Conservation (phyloP, 31 red algal species). For the Bonnemaisonia californica region DNA sequence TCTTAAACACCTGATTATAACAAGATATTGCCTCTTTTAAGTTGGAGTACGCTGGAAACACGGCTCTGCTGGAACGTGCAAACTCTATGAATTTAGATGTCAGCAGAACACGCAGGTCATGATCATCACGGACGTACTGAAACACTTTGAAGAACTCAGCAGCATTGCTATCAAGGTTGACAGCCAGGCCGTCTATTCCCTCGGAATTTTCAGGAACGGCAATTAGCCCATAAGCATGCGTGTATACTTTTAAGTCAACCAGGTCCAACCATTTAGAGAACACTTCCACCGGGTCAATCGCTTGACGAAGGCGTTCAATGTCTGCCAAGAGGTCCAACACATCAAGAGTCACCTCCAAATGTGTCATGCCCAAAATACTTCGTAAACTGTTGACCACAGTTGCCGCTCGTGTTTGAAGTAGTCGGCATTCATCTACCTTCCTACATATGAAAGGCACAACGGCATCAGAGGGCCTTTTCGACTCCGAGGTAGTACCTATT, state of each 20-base stretch:
- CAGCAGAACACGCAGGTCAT: conserved; percentile 23
- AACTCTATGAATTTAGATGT: conserved; percentile 32
- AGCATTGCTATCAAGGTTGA: conserved; percentile 6
- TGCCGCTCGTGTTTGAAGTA: conserved; percentile 21
- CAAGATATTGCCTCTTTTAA: conserved; percentile 39
- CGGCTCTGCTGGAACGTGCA: conserved; percentile 20
- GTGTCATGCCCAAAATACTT: conserved; percentile 28
- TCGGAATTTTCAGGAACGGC: not conserved
- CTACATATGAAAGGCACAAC: conserved; percentile 29
- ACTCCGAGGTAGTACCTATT: conserved; percentile 19
- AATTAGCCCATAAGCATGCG: conserved; percentile 2
- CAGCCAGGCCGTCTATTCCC: not conserved
- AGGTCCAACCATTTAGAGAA: conserved; percentile 41
- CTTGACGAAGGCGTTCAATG: conserved; percentile 30
- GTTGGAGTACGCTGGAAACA: conserved; percentile 45
- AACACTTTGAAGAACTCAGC: conserved; percentile 37
- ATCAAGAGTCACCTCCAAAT: conserved; percentile 41
- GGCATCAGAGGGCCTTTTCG: conserved; percentile 6
- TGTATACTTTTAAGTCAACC: conserved; percentile 7
- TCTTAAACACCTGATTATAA: conserved; percentile 24
- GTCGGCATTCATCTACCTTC: conserved; percentile 35
- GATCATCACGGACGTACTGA: conserved; percentile 34
- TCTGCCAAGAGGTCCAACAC: conserved; percentile 52
- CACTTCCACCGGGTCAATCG: conserved; percentile 29
- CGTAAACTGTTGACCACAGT: conserved; percentile 19